These are phyloP conservation scores for Globisporangium sylvaticum DNA, from an alignment of 352 stramenopile species.

Conservation along the genomic window DNA sequence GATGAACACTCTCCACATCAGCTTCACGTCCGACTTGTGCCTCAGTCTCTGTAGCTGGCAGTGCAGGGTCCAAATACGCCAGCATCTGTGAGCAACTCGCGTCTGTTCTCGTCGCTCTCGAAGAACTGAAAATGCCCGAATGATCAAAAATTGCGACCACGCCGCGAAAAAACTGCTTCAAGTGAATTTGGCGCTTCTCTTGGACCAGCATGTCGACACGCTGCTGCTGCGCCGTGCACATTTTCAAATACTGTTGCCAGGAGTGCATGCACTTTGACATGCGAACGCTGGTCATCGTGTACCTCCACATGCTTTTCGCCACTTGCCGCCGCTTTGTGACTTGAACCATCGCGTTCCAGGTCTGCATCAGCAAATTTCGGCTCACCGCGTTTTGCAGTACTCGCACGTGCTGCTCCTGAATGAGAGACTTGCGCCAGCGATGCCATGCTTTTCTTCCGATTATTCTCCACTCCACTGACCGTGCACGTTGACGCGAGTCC, in stretches of 20 bases:
- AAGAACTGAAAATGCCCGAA: constrained; percentile 4
- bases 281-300: constrained; percentile 12
- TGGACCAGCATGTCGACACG: background rate
- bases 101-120: background rate
- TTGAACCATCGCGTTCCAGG: constrained; percentile 15
- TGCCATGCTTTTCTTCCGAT: constrained; percentile 10
- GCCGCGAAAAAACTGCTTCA: constrained; percentile 3
- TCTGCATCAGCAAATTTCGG: background rate
- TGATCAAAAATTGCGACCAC: constrained; percentile 10
- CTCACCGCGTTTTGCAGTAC: background rate
- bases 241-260: constrained; percentile 5
- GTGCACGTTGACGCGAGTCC: background rate
- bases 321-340: constrained; percentile 22
- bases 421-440: background rate
- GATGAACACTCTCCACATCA: constrained; percentile 5
- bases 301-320: constrained; percentile 20
- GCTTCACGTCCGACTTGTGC: background rate
- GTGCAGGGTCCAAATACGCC: background rate
- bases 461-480: background rate
- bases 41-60: background rate
- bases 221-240: background rate
- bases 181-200: background rate
- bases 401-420: constrained; percentile 3
- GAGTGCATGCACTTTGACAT: background rate
- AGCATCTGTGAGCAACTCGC: background rate